These are phyloP conservation scores for Hericium alpestre DNA, from an alignment of 768 basidiomycete genomes.

Conservation along the genomic window DNA sequence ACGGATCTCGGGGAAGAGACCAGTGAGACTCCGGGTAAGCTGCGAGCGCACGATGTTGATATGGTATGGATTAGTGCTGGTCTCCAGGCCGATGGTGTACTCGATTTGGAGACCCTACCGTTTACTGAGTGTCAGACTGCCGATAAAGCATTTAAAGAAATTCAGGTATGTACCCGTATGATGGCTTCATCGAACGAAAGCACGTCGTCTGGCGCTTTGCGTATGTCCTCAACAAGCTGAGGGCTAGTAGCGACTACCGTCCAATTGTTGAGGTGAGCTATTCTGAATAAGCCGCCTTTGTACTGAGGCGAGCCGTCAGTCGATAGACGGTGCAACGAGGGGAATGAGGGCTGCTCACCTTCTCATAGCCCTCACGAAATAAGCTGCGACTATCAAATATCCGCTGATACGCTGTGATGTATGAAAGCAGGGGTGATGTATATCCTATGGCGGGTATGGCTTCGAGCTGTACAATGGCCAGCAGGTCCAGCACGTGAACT, in stretches of 20 bases:
- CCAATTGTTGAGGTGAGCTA: conserved; percentile 36
- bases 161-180: background rate
- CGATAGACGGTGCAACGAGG: background rate
- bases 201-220: conserved; percentile 35
- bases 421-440: background rate
- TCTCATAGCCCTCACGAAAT: background rate
- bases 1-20: background rate
- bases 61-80: background rate
- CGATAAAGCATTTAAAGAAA: too few relatives aligned
- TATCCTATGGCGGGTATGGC: background rate
- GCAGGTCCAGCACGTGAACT: too few relatives aligned
- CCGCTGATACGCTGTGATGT: background rate
- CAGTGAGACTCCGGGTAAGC: background rate
- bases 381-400: background rate
- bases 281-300: conserved; percentile 26
- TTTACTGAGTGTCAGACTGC: too few relatives aligned
- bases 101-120: background rate
- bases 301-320: conserved; percentile 5
- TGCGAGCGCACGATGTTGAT: background rate
- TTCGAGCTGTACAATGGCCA: background rate
- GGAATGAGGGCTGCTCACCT: background rate
- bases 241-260: conserved; percentile 32
- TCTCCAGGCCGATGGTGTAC: background rate
- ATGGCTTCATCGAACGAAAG: conserved; percentile 13
- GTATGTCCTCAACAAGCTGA: conserved; percentile 38